Evolutionary conservation across 345 rosid genomes (phyloP), one percentile per base, ranked within the genome.

Genomic region (Brassica cretica): DNA sequence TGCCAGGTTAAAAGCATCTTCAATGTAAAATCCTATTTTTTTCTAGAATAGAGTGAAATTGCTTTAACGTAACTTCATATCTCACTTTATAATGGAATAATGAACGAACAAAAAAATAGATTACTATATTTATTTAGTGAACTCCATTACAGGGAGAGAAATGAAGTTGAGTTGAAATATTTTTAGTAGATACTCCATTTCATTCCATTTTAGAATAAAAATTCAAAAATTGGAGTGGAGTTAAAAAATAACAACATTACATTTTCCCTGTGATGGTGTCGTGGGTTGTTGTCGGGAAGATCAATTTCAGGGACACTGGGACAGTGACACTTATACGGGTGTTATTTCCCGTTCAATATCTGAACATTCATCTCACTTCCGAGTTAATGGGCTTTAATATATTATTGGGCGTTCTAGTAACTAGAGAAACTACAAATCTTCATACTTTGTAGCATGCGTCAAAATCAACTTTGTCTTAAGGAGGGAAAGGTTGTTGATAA

Each of bases 311-410:
- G 14, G 25, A 12, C 53, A 66, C 55, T 66, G 11, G 6, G 19
- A 12, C 53, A 66, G 70, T 66, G 70, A 19, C 16, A 12, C 71
- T 29, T 44, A 59, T 11, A 14, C n/a, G n/a, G 51, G 29, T 63
- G 70, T 15, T 64, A 61, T 64, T 64, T 64, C 24, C 46, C 55
- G 41, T 66, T 51, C 86, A 87, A 81, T 90, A 87, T 79, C 84
- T 85, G 8, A 35, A 83, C 77, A 87, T 85, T 84, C 68, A 63
- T 86, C 70, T 69, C 46, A 72, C 86, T 69, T 76, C 86, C 1
- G 84, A 87, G 58, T 87, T 82, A 82, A 44, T 44, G 15, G 51
- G 6, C n/a, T 44, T 3, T 44, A 5, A 44, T 16, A 62, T 70
- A 49, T 8, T 55, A 39, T 41, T 77, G 76, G 76, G 81, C 71